Evolutionary conservation across 1,139 yeast species (phyloP).

Genomic region (Yamadazyma taylorii): DNA sequence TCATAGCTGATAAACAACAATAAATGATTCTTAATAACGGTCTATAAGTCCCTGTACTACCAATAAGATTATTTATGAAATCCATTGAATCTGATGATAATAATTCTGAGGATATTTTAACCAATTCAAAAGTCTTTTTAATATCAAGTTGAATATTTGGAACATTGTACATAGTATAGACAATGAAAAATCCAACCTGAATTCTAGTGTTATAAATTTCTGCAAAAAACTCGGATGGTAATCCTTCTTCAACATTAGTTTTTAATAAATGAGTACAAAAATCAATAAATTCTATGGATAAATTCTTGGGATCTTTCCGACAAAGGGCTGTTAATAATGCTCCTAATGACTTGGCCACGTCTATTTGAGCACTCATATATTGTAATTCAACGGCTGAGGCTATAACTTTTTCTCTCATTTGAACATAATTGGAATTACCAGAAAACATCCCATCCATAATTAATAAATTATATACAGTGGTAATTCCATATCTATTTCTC

Average conservation of each 20-base stretch:
- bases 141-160: constrained; percentile 26
- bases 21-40: constrained; percentile 61
- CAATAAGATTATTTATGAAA: constrained; percentile 41
- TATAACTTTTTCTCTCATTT: constrained; percentile 50
- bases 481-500: constrained; percentile 50
- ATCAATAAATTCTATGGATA: constrained; percentile 37
- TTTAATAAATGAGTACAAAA: constrained; percentile 52
- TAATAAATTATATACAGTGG: constrained; percentile 58
- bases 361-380: constrained; percentile 63
- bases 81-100: constrained; percentile 48
- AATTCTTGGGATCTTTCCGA: constrained; percentile 33
- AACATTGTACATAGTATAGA: constrained; percentile 49
- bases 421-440: constrained; percentile 50
- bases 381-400: constrained; percentile 67
- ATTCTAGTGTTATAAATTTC: constrained; percentile 61
- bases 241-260: constrained; percentile 54
- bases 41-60: constrained; percentile 47
- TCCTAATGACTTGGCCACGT: constrained; percentile 74
- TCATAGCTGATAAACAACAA: constrained; percentile 47
- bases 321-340: constrained; percentile 70
- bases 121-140: constrained; percentile 34
- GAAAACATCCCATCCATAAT: constrained; percentile 63
- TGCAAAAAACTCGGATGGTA: constrained; percentile 46
- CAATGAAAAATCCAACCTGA: constrained; percentile 68
- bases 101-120: constrained; percentile 42